These are phyloP conservation scores for Allantophomopsis cytisporea DNA, from an alignment of 2,329 filamentous ascomycete species.

Conservation along the genomic window DNA sequence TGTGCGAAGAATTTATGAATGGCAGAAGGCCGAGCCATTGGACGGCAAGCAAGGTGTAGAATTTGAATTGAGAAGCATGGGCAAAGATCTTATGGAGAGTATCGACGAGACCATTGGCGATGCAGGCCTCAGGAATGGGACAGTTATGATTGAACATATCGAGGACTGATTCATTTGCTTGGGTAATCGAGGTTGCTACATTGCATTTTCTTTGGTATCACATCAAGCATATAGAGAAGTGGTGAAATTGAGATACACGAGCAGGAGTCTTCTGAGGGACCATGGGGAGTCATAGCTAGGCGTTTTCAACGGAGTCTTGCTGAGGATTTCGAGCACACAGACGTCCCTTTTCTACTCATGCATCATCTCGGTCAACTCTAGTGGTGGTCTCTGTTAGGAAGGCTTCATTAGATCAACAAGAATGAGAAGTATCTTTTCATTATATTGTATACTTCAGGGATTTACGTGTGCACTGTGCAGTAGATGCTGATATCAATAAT, in stretches of 20 bases:
- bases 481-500: too few relatives aligned
- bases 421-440: too few relatives aligned
- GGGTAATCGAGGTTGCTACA: background rate
- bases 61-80: constrained; percentile 85
- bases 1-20: constrained; percentile 82
- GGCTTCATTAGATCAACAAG: too few relatives aligned
- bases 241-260: background rate
- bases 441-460: too few relatives aligned
- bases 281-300: too few relatives aligned
- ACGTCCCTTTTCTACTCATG: too few relatives aligned
- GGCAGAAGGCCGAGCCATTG: constrained; percentile 80
- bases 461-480: too few relatives aligned
- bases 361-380: too few relatives aligned
- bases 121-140: constrained; percentile 80
- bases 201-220: background rate
- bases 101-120: constrained; percentile 65
- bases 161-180: constrained; percentile 24
- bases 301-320: too few relatives aligned
- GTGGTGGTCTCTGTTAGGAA: too few relatives aligned
- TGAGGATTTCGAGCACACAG: too few relatives aligned
- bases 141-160: constrained; percentile 87
- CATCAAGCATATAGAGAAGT: background rate
- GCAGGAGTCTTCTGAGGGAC: background rate
- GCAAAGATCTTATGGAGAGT: constrained; percentile 67
- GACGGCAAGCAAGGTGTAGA: constrained; percentile 64